phyloP scores from a whole-genome alignment of 1,284 basidiomycete species.

The Malassezia brasiliensis region DNA sequence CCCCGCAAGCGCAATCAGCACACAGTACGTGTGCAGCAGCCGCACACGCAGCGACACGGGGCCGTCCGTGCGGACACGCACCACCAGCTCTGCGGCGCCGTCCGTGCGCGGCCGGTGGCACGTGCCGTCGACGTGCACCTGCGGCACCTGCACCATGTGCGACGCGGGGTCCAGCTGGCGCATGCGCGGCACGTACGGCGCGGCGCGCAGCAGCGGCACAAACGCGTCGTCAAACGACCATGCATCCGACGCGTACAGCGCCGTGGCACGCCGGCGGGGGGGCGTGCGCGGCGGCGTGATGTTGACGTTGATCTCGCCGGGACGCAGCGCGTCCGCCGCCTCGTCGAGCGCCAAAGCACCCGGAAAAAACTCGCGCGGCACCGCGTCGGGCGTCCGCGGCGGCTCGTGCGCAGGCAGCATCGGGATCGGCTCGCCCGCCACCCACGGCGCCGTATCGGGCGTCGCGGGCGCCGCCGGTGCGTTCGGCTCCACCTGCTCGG shows the following conservation, averaged over 20 bases:
- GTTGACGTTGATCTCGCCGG: neutral
- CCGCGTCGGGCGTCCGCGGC: neutral
- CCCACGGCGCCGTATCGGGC: neutral
- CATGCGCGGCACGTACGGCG: constrained; percentile 22
- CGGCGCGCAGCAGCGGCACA: neutral
- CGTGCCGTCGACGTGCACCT: constrained; percentile 26
- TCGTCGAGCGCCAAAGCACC: neutral
- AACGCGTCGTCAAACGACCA: constrained; percentile 13
- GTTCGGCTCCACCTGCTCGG: neutral
- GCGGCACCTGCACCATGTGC: constrained; percentile 28
- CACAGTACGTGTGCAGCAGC: constrained; percentile 65
- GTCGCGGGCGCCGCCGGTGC: neutral
- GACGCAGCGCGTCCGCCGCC: neutral
- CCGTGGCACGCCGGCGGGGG: neutral
- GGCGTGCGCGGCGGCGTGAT: constrained; percentile 1
- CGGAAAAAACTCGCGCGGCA: neutral
- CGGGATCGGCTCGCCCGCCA: neutral
- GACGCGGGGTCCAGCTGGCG: constrained; percentile 38
- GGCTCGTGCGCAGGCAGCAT: neutral
- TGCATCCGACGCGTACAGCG: constrained; percentile 1
- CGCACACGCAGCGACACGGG: constrained; percentile 55
- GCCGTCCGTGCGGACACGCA: constrained; percentile 48
- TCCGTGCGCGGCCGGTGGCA: constrained; percentile 15
- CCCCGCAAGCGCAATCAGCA: constrained; percentile 59
- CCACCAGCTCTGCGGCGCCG: constrained; percentile 32